Evolutionary conservation across 768 basidiomycete species (phyloP), one percentile per base, ranked within the genome.

Genomic region (Coprinopsis marcescibilis): DNA sequence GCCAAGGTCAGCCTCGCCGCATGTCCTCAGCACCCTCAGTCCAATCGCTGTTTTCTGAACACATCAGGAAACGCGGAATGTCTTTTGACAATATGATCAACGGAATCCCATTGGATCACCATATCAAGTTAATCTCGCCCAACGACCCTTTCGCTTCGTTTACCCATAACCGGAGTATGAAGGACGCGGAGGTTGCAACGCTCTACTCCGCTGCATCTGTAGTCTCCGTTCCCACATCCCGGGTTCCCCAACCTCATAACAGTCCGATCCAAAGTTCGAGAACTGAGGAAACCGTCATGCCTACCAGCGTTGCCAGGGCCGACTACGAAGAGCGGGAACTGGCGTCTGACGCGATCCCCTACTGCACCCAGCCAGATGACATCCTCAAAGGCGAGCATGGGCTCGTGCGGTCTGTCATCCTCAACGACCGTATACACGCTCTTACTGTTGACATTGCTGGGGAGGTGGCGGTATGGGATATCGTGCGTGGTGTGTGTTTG

Each of bases 391-490:
- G 95, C 1, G 81, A 81, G 43, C 74, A 78, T 51, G 95, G 95
- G 3, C 75, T 97, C 19, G 83, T 96, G 40, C 75, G 94, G 26
- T 83, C 81, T 5, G 67, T 88, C 33, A 70, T 95, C 38, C 67
- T 98, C 33, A 96, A 90, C 62, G 91, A 97, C 59, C 76, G 89
- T 49, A 72, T 91, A 53, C 93, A 97, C 58, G 91, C 87, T 15
- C 68, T 99, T 35, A 92, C 91, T 0, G 84, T 96, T 33, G 87
- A 97, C 58, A 95, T 91, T 0, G 73, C 77, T 1, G 92, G 93
- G 4, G 82, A 88, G 55, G 84, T 97, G 10, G 88, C 85, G 0
- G 84, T 91, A 5, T 99, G 95, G 95, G 87, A 98, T 66, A 80
- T 99, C 48, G 76, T 93, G 10, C 73, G 83, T 1, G 83, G 85